Percentiles rank a stretch among this genome's conserved stretches.
Conservation (phyloP, 2,329 filamentous ascomycete genomes). For the Arthrobotrys sinensis region DNA sequence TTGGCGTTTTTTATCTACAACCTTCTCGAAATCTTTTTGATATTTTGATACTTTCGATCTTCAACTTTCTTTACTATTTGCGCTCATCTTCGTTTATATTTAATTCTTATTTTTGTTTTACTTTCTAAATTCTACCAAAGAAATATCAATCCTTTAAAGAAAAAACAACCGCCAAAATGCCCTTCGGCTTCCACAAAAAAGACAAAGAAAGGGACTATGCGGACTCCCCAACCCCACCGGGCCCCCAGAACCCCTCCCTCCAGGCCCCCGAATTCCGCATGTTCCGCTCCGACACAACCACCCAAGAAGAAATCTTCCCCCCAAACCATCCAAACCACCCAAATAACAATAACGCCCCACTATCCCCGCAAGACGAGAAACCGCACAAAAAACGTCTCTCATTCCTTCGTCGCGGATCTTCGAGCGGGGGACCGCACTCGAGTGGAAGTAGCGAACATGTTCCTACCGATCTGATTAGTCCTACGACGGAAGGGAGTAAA, state of each 20-base stretch:
- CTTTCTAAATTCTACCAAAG: too few species aligned
- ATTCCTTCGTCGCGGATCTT: slow-evolving; percentile 34
- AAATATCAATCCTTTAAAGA: neutral
- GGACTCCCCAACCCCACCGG: neutral
- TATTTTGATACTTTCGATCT: neutral
- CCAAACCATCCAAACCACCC: slow-evolving; percentile 62
- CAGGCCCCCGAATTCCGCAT: slow-evolving; percentile 56
- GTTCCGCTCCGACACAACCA: slow-evolving; percentile 83
- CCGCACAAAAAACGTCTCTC: slow-evolving; percentile 61
- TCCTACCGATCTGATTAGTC: slow-evolving; percentile 43
- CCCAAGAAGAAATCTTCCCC: slow-evolving; percentile 80
- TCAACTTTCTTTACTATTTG: neutral
- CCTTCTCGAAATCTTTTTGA: neutral
- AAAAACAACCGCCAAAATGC: slow-evolving; percentile 34
- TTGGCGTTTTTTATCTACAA: neutral
- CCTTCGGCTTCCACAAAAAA: slow-evolving; percentile 58
- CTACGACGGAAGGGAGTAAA: slow-evolving; percentile 38
- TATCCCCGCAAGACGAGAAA: slow-evolving; percentile 46
- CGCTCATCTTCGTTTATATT: too few species aligned
- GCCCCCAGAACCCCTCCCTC: neutral
- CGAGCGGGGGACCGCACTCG: neutral
- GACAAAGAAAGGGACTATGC: slow-evolving; percentile 35
- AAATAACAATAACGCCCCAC: slow-evolving; percentile 65
- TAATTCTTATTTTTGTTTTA: too few species aligned
- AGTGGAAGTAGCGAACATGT: slow-evolving; percentile 46